These are phyloP conservation scores for Amanita exitialis DNA, from an alignment of 768 basidiomycete genomes.

Conservation along the genomic window DNA sequence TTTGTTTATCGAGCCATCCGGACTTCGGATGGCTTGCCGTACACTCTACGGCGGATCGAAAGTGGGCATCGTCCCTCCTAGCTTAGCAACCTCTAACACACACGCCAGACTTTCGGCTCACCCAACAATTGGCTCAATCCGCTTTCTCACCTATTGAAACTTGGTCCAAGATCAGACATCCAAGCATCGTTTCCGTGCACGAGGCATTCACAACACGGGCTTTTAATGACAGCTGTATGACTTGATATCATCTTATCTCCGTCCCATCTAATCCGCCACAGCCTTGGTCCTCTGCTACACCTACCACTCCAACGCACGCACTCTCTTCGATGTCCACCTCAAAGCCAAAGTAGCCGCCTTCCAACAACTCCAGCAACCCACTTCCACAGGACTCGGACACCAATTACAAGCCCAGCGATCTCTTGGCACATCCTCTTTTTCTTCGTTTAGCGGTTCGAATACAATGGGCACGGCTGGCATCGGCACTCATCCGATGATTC, in stretches of 20 bases:
- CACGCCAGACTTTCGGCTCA: conserved; percentile 67
- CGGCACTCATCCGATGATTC: conserved; percentile 26
- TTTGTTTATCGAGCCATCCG: conserved; percentile 78
- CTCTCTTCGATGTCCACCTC: conserved; percentile 72
- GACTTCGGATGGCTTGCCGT: conserved; percentile 65
- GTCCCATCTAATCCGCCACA: conserved; percentile 17
- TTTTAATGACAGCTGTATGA: conserved; percentile 88
- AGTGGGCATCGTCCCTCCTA: conserved; percentile 37
- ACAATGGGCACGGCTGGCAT: neutral
- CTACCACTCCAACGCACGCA: conserved; percentile 77
- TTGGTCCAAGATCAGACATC: conserved; percentile 82
- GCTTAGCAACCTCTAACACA: conserved; percentile 6
- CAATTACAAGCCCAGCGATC: neutral
- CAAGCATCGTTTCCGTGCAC: conserved; percentile 69
- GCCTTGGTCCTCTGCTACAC: conserved; percentile 90
- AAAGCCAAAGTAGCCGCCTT: conserved; percentile 37
- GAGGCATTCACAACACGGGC: conserved; percentile 95
- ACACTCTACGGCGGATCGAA: conserved; percentile 78
- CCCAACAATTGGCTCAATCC: conserved; percentile 69
- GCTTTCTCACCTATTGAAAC: conserved; percentile 78
- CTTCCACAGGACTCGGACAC: neutral
- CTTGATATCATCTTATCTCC: neutral
- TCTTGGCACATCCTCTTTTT: neutral
- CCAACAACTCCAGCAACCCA: conserved; percentile 10
- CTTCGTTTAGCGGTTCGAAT: neutral